Base-by-base conservation (phyloP, 768 basidiomycete genomes). In the Boletus rubescentipes region DNA sequence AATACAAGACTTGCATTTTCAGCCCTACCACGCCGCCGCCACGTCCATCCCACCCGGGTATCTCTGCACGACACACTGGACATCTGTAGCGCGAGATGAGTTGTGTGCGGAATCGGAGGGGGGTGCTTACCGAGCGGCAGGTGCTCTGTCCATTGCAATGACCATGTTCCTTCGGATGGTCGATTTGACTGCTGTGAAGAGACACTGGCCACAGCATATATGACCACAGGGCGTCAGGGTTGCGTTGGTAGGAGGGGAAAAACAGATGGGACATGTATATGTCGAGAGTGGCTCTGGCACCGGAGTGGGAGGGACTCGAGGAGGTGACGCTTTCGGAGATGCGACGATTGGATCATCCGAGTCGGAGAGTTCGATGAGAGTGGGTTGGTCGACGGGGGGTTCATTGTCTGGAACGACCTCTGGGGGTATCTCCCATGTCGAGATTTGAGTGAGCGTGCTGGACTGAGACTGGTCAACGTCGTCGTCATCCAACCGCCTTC, bases 201-300 rank as follows among this genome's bases (percentile, higher is more conserved):
- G 77, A 68, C 90, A 92, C 5, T 78, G 72, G 2, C 88, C 89
- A 59, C 90, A 91, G 56, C 85, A 83, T 36, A 92, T 77, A 59
- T 92, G 90, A 0, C 90, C 90, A 59, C 90, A 92, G 0, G 87
- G 87, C 0, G 89, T 91, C 42, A 92, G 66, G 1, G 88, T 87
- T 5, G 90, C 86, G 55, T 88, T 84, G 1, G 82, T 82, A 1
- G 89, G 89, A 0, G 86, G 79, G 37, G 76, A 84, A 75, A 90
- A 89, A 64, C 90, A 91, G 55, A 91, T 86, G 10, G 90, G 90
- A 63, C 90, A 91, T 0, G 79, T 81, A 65, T 89, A 91, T n/a
- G 77, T 71, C 0, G 85, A 77, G 15, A 89, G 75, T 1, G 72
- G 73, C 39, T 68, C 67, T 8, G 59, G 54, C 2, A 43, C 8